Evolutionary conservation across 164 flowering plant genomes (phyloP).

Genomic region (Berberis vulgaris): DNA sequence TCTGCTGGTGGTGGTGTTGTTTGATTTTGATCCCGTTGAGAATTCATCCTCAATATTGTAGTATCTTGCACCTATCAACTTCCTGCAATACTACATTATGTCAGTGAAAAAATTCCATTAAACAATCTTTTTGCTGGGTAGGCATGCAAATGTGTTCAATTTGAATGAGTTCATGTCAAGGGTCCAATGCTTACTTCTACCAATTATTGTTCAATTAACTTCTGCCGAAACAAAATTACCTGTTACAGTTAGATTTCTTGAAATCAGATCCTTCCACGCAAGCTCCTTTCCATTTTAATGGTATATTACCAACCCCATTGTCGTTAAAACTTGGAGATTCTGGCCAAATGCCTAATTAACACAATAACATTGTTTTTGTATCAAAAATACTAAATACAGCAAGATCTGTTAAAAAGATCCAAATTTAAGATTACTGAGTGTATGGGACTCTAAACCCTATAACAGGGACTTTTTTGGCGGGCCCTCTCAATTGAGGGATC

Average conservation of each 20-base stretch:
- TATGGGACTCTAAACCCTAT: too few relatives aligned
- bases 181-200: too few relatives aligned
- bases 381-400: too few relatives aligned
- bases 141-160: too few relatives aligned
- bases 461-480: too few relatives aligned
- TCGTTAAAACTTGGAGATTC: slow-evolving; percentile 72
- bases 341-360: slow-evolving; percentile 58
- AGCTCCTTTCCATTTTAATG: slow-evolving; percentile 66
- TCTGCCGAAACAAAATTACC: slow-evolving; percentile 20
- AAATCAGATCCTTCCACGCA: slow-evolving; percentile 72
- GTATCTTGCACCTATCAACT: slow-evolving; percentile 76
- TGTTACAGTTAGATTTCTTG: slow-evolving; percentile 52
- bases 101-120: too few relatives aligned
- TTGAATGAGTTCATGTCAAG: too few relatives aligned
- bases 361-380: not conserved
- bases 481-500: too few relatives aligned
- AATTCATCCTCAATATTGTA: slow-evolving; percentile 19
- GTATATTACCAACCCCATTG: slow-evolving; percentile 51
- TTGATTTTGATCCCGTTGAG: slow-evolving; percentile 1
- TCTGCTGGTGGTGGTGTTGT: slow-evolving; percentile 1
- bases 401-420: too few relatives aligned
- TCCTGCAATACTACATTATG: slow-evolving; percentile 23
- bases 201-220: too few relatives aligned
- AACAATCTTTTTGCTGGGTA: too few relatives aligned
- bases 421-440: too few relatives aligned